Percentiles rank a stretch among this genome's conserved stretches.
Evolutionary conservation across 1,139 yeast genomes (phyloP).

Genomic region (Hanseniaspora uvarum): DNA sequence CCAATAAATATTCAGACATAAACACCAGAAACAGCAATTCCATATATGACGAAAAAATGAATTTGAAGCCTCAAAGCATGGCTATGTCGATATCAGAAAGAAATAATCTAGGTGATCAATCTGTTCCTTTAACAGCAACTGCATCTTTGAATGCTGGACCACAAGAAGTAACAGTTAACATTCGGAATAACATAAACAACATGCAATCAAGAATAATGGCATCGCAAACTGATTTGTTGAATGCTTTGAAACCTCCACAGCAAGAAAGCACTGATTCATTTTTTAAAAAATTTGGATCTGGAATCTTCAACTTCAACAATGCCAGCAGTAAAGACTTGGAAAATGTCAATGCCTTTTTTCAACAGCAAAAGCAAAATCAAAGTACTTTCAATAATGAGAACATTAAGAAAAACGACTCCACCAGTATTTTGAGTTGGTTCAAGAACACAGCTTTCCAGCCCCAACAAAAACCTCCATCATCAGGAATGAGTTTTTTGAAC

Average conservation of each 20-base stretch:
- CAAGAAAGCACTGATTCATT: conserved; percentile 18
- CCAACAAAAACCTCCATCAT: background rate
- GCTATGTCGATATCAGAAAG: background rate
- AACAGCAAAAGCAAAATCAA: conserved; percentile 16
- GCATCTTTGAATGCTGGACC: background rate
- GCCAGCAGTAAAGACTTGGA: conserved; percentile 14
- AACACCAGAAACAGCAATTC: background rate
- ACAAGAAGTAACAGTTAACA: background rate
- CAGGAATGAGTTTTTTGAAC: conserved; percentile 14
- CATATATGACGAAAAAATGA: background rate
- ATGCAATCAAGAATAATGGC: conserved; percentile 1
- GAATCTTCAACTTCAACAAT: conserved; percentile 14
- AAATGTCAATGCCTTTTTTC: conserved; percentile 17
- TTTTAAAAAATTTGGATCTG: conserved; percentile 16
- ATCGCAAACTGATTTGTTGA: conserved; percentile 11
- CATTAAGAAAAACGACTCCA: conserved; percentile 15
- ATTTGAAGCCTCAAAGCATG: background rate
- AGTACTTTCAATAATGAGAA: background rate
- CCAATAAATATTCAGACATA: background rate
- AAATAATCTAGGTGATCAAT: background rate
- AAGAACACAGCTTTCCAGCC: conserved; percentile 11
- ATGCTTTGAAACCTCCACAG: background rate
- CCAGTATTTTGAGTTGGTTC: conserved; percentile 12
- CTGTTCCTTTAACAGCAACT: background rate
- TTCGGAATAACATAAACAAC: background rate